A percentile compares a stretch with the other conserved stretches of the same genome.
Evolutionary conservation across 805 yeast genomes (phyloP).

Genomic region (Scheffersomyces amazonensis): DNA sequence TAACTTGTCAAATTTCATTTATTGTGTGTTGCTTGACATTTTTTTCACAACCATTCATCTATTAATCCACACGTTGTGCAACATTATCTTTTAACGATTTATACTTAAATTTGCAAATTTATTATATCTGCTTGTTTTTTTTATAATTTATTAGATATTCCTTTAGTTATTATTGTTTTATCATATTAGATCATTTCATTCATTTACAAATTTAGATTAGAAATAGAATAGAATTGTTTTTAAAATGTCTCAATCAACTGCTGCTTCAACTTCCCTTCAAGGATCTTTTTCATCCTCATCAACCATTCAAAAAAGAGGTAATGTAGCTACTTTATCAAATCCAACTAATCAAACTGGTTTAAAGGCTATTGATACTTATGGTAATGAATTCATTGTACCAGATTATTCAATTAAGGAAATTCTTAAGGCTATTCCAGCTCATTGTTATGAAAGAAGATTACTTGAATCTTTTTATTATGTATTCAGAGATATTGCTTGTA

Average conservation of each 20-base stretch:
- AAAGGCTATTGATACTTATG: slow-evolving; percentile 49
- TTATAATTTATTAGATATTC: too few species aligned
- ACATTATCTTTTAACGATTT: too few species aligned
- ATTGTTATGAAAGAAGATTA: slow-evolving; percentile 56
- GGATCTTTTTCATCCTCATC: background rate
- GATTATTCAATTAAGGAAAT: slow-evolving; percentile 59
- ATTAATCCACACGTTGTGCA: too few species aligned
- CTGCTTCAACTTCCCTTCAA: background rate
- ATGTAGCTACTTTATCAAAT: slow-evolving; percentile 7
- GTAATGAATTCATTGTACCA: slow-evolving; percentile 58
- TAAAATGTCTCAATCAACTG: background rate
- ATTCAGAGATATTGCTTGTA: slow-evolving; percentile 47
- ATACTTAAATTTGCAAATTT: too few species aligned
- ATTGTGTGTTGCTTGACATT: too few species aligned
- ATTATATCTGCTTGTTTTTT: too few species aligned
- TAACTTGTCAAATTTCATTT: too few species aligned
- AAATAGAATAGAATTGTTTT: background rate
- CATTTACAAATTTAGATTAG: too few species aligned
- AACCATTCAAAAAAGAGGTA: slow-evolving; percentile 8
- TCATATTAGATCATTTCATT: too few species aligned
- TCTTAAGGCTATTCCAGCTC: slow-evolving; percentile 55
- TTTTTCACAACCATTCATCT: too few species aligned
- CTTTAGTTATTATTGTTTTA: too few species aligned
- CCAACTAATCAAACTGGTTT: slow-evolving; percentile 8
- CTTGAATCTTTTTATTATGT: slow-evolving; percentile 50